phyloP scores from a whole-genome alignment of 2,329 filamentous ascomycete species.

The Leptographium galeiforme region DNA sequence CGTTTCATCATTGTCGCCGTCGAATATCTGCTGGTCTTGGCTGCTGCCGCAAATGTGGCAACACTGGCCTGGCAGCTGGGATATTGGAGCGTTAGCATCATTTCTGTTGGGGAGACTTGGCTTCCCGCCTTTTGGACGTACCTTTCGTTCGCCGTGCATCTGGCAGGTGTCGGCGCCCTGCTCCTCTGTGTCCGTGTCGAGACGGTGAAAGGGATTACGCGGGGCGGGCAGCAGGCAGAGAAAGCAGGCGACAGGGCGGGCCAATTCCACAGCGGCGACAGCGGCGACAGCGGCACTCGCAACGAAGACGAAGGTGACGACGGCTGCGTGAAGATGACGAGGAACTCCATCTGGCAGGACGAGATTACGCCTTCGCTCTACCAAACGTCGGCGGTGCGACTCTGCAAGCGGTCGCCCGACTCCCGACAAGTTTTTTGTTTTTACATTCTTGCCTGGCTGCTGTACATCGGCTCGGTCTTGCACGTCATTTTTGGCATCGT shows the following conservation, averaged over 20 bases:
- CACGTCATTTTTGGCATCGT: neutral
- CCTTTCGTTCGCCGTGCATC: neutral
- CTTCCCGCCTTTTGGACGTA: neutral
- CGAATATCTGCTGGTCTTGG: neutral
- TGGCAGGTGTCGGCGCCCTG: neutral
- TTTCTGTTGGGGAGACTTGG: neutral
- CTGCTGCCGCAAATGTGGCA: neutral
- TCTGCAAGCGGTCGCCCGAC: too few species aligned
- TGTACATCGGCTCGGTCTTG: neutral
- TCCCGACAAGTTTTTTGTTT: too few species aligned
- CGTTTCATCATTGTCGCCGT: neutral
- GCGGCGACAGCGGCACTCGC: too few species aligned
- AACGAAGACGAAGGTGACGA: too few species aligned
- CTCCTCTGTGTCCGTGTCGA: neutral
- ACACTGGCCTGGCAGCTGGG: neutral
- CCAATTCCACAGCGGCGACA: too few species aligned
- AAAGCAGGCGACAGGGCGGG: too few species aligned
- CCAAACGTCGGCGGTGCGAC: too few species aligned
- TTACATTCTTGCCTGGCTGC: neutral
- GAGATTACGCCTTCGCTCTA: too few species aligned
- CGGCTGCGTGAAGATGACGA: too few species aligned
- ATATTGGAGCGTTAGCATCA: neutral
- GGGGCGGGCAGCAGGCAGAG: too few species aligned
- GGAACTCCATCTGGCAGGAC: too few species aligned
- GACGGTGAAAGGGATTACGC: too few species aligned